Evolutionary conservation across 1,284 basidiomycete species (phyloP), one percentile per base, ranked within the genome.

Genomic region (Fistulinella staudtii): DNA sequence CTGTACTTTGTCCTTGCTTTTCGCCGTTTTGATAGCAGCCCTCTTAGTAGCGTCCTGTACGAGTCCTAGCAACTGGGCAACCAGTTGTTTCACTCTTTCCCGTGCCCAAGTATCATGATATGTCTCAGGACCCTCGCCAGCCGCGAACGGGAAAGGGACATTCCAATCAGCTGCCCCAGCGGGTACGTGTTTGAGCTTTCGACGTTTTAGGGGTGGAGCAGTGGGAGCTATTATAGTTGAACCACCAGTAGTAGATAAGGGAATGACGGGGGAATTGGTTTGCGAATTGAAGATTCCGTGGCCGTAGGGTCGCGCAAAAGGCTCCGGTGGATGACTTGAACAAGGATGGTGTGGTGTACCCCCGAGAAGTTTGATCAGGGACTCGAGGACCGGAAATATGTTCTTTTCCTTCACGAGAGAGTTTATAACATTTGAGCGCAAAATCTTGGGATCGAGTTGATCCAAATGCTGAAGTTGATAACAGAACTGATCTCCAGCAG

Each of bases 101-200:
- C 66, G 71, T 50, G 79, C 75, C 86, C 85, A 87, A 25, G 67
- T 77, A 38, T 67, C 58, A 7, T 66, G 69, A 58, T 87, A 88
- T 17, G 71, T 66, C 17, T 73, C 61, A 1, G 86, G 82, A 2
- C 82, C 85, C 53, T 89, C 80, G 22, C 83, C 85, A 30, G 71
- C 65, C 15, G 69, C 64, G 52, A 88, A 88, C 8, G 85, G 85
- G 58, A 82, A 89, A 1, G 85, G 86, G 0, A 87, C 75, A 53
- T 88, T 83, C 86, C 86, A 89, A 57, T 87, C 84, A 4, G 62
- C 71, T 7, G 86, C 86, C 8, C 86, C 85, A 21, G 85, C 85
- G 28, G 85, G 85, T 4, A 89, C 84, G 9, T 69, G 63, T 45
- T 71, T 73, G 8, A 88, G 67, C 52, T 76, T 84, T 33, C 85